Evolutionary conservation across 768 basidiomycete species (phyloP), one percentile per base, ranked within the genome.

Genomic region (Russula vinacea): DNA sequence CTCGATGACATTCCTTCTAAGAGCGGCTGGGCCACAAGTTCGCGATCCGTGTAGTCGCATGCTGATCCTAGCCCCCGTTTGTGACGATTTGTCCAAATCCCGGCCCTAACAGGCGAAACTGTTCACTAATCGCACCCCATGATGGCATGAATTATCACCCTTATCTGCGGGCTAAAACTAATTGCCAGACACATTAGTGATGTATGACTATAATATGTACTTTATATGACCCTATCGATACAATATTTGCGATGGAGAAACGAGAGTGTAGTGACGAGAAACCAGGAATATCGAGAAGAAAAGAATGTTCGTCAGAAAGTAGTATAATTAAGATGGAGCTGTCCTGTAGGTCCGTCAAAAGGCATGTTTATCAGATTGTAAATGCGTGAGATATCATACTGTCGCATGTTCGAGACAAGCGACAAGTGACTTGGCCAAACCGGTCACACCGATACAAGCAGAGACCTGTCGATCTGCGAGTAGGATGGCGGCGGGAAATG

Each of bases 401-500:
- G 14, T 54, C 32, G 32, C 32, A 33, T 42, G 29, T 16, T 16
- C 22, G n/a, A 44, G 17, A 44, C 51, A 0, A 16, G 42, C 13
- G 40, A 60, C n/a, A n/a, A 40, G 50, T 29, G 33, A 54, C 42
- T 24, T 44, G 33, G 26, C 24, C 16, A 3, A 26, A 8, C 26
- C 5, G 17, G 37, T 32, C n/a, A 52, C 32, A 33, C 44, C 8
- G 44, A 22, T 8, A 49, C 40, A 26, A 65, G 60, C 22, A 39
- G 22, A 33, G 60, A 65, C n/a, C 29, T 56, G n/a, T 62, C 54
- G 33, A 52, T 56, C 32, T 62, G 60, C 29, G 64, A 62, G 42
- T 65, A 65, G 11, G 60, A 62, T 56, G 64, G 64, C 7, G 64
- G 64, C 1, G 64, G 58, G 59, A 60, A 47, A 39, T 33, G 33